A percentile compares a stretch with the other conserved stretches of the same genome.
Evolutionary conservation across 2,329 filamentous ascomycete species (phyloP).

Genomic region (Stemphylium beticola): DNA sequence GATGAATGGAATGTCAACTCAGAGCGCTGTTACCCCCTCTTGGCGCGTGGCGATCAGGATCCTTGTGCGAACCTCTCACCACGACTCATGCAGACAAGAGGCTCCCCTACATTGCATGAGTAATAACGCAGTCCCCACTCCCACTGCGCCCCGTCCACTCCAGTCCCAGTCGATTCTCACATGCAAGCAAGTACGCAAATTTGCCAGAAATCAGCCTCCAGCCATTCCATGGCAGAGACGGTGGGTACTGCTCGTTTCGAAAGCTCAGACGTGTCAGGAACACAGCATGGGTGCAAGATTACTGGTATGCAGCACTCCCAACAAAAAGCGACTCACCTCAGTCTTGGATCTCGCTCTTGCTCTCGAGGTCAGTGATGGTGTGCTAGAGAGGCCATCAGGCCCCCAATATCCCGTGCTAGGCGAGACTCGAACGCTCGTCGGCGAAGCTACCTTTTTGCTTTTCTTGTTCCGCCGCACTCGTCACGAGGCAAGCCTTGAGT

Average conservation of each 20-base stretch:
- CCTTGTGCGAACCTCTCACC: background rate
- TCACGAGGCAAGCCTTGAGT: background rate
- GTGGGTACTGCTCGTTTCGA: background rate
- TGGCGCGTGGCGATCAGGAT: background rate
- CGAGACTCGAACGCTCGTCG: background rate
- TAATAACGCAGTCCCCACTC: background rate
- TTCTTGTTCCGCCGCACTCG: background rate
- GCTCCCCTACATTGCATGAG: background rate
- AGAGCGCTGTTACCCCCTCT: too few species aligned
- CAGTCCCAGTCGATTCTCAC: background rate
- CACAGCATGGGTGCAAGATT: background rate
- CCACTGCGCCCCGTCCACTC: background rate
- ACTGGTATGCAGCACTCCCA: background rate
- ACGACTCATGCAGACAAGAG: background rate
- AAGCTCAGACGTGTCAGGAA: background rate
- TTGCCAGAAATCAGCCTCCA: background rate
- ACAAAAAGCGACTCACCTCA: background rate
- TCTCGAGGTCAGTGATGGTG: background rate
- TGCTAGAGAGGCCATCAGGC: background rate
- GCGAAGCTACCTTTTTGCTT: background rate
- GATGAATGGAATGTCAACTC: too few species aligned
- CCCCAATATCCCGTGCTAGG: background rate
- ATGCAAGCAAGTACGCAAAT: background rate
- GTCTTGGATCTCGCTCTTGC: background rate
- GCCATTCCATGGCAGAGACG: too few species aligned